Base-by-base conservation (phyloP, 192 early-diverging fungal genomes). In the Neocallimastix lanati region DNA sequence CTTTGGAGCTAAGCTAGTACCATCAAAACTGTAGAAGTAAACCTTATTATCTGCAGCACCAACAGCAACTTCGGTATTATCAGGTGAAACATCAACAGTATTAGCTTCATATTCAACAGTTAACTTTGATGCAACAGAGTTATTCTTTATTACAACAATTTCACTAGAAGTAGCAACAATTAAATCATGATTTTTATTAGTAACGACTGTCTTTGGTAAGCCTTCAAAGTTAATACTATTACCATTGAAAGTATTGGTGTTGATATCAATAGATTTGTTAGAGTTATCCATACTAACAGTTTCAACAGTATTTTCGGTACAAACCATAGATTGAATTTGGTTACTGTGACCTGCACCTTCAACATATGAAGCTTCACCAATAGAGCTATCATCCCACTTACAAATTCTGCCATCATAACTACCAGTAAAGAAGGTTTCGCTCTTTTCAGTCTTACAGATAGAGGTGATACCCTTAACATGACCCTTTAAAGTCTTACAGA, bases 381-480 rank as follows among this genome's bases (percentile, higher is more conserved):
- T 58, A n/a, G 38, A 12, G 1, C 80, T 82, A 78, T 89, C 83
- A 30, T 87, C 87, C 96, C 96, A 97, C 0, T 85, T 79, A 83
- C 89, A 90, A 16, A 96, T 88, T n/a, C 90, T 88, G 13, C 97
- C 97, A 83, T 99, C 97, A 83, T 97, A 97, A 79, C 91, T 93
- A 50, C 94, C 97, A 15, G 94, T 94, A 83, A 88, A 93, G 36
- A 99, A 85, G 2, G 90, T 92, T 78, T 86, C 85, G 30, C 84
- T 81, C 28, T 86, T 82, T 13, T 81, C 81, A 12, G 82, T 81
- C 1, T 87, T 82, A 4, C 93, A 86, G 29, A 97, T 82, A 7
- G 93, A 92, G 0, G 95, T 97, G 77, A 97, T 95, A 14, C 90
- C 89, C 82, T 92, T 91, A 84, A 91, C 90, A 83, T 96, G 95